These are phyloP conservation scores for Casaregolazyma lundiana DNA, from an alignment of 1,139 yeast species.

Conservation along the genomic window DNA sequence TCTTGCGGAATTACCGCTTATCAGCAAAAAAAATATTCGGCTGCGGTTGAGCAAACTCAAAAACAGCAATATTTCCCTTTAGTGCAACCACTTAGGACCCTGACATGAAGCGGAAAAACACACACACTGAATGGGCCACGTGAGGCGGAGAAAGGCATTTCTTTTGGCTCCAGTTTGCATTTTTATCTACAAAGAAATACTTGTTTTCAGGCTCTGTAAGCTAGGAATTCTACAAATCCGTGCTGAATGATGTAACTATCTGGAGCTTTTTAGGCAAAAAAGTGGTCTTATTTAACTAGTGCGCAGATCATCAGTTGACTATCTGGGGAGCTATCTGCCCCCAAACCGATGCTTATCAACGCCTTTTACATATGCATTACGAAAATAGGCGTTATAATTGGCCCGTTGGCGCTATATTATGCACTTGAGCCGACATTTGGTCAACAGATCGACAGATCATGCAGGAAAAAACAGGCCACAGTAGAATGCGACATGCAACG, in stretches of 20 bases:
- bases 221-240: no score
- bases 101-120: no score
- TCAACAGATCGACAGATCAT: neutral
- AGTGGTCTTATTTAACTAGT: neutral
- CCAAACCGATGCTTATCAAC: neutral
- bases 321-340: neutral
- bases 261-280: neutral
- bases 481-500: neutral
- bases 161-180: no score
- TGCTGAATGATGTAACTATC: neutral
- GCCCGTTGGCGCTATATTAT: neutral
- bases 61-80: no score
- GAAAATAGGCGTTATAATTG: neutral
- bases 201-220: no score
- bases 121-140: no score
- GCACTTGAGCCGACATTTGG: neutral
- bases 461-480: conserved; percentile 1
- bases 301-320: neutral
- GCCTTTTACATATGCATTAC: neutral
- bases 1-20: neutral
- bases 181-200: no score
- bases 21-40: neutral
- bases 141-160: no score
- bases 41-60: neutral
- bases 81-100: no score